Evolutionary conservation across 805 yeast species (phyloP), one percentile per base, ranked within the genome.

Genomic region (Candida multigemmis): DNA sequence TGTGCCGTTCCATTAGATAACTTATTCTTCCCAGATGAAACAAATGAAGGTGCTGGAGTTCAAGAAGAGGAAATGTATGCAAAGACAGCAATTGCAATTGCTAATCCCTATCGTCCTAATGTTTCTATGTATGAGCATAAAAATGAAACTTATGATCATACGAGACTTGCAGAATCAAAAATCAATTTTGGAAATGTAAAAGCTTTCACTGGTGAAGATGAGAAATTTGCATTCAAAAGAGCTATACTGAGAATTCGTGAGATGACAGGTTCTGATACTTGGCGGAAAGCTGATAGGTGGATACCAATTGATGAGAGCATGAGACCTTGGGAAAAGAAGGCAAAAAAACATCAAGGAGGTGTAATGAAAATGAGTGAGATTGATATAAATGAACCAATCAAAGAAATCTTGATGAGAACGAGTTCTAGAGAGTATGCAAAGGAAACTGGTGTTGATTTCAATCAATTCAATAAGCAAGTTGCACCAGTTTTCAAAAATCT

Each of bases 141-240:
- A 22, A 54, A 59, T 10, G 46, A 41, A 23, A 41, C 38, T 5
- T 42, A 36, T 18, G 30, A 28, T 9, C 39, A 38, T 12, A 26
- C 11, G 8, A 11, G 6, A 2, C 16, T 15, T 4, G 27, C 24
- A 24, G 9, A 14, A 30, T 33, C 21, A 22, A 21, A 12, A n/a
- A 24, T 26, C 19, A 34, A 72, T 38, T 73, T 61, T 37, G 57
- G 66, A 9, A 61, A 74, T 27, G 45, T 65, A 12, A 55, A 59
- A 7, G 72, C 74, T 7, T 79, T 78, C 40, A 78, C 85, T 0
- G 87, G 87, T 14, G 84, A 79, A 40, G 87, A 78, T 48, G 87
- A 79, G 43, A 66, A 65, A 51, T 78, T 78, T 50, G 85, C 87
- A 3, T 78, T 68, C 41, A 73, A 71, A 35, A 53, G 87, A 37